Evolutionary conservation across 495 filamentous ascomycete genomes (phyloP).

Genomic region (Geoglossum glabrum): DNA sequence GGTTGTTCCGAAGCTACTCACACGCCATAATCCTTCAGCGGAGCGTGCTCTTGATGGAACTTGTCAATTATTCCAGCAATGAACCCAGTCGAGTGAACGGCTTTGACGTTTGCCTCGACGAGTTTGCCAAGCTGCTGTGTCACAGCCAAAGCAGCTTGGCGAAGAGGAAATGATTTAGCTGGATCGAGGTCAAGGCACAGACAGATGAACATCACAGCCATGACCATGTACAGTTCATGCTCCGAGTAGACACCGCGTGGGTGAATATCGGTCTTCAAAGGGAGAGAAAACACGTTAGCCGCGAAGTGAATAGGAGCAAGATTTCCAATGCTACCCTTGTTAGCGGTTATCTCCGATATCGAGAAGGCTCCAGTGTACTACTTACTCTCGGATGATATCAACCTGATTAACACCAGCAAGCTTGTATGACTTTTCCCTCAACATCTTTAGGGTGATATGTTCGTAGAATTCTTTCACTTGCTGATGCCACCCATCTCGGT

Average conservation of each 20-base stretch:
- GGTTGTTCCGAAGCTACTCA: neutral
- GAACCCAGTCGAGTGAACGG: constrained; percentile 32
- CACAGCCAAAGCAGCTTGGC: constrained; percentile 41
- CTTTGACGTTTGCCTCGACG: constrained; percentile 24
- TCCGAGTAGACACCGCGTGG: neutral
- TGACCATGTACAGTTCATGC: constrained; percentile 39
- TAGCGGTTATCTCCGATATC: constrained; percentile 45
- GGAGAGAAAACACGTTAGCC: neutral
- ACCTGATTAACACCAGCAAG: neutral
- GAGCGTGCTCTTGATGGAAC: constrained; percentile 28
- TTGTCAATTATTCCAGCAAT: constrained; percentile 25
- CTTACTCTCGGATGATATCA: neutral
- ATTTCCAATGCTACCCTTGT: neutral
- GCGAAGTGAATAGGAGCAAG: neutral
- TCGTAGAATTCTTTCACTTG: neutral
- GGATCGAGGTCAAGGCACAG: constrained; percentile 36
- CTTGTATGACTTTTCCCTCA: neutral
- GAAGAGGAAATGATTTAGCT: constrained; percentile 32
- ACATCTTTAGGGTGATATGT: neutral
- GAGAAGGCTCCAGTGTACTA: constrained; percentile 18
- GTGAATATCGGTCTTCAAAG: neutral
- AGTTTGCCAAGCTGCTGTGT: constrained; percentile 38
- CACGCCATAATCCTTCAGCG: constrained; percentile 14
- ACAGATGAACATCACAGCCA: constrained; percentile 41
- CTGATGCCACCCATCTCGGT: neutral